Percentiles rank a stretch among this genome's conserved stretches.
Evolutionary conservation across 306 rosid genomes (phyloP).

Genomic region (Medicago ruthenica): DNA sequence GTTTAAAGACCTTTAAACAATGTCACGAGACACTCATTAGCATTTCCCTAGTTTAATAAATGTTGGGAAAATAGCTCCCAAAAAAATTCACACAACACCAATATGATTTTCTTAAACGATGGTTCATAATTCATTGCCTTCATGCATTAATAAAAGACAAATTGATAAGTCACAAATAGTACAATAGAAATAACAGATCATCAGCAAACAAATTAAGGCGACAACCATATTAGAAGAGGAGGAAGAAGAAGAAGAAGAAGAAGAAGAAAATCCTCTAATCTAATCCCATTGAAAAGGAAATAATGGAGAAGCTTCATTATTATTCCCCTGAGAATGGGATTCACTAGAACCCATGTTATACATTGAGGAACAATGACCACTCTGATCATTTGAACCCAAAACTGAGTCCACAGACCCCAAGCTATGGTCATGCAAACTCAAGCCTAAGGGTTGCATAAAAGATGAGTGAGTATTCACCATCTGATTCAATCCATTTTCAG

Average conservation of each 20-base stretch:
- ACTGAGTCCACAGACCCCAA: conserved; percentile 63
- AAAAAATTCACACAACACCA: background rate
- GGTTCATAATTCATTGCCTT: background rate
- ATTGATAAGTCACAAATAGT: background rate
- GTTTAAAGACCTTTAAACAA: no score
- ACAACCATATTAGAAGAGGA: background rate
- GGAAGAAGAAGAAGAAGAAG: no score
- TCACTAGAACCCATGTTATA: conserved; percentile 59
- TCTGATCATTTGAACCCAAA: conserved; percentile 58
- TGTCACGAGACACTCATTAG: no score
- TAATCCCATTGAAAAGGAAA: conserved; percentile 86
- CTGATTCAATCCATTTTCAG: conserved; percentile 56
- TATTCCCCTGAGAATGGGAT: conserved; percentile 50
- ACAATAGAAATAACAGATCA: background rate
- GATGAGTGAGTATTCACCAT: conserved; percentile 57
- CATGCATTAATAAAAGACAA: background rate
- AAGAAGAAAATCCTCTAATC: conserved; percentile 1
- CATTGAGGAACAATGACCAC: conserved; percentile 58
- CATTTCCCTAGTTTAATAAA: no score
- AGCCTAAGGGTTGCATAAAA: conserved; percentile 60
- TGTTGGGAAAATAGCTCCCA: no score
- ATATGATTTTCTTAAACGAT: background rate
- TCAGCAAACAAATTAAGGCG: background rate
- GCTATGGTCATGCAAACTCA: conserved; percentile 52
- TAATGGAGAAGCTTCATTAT: conserved; percentile 54